phyloP scores from a whole-genome alignment of 1,284 basidiomycete genomes.

The Filobasidium uniguttulatum region DNA sequence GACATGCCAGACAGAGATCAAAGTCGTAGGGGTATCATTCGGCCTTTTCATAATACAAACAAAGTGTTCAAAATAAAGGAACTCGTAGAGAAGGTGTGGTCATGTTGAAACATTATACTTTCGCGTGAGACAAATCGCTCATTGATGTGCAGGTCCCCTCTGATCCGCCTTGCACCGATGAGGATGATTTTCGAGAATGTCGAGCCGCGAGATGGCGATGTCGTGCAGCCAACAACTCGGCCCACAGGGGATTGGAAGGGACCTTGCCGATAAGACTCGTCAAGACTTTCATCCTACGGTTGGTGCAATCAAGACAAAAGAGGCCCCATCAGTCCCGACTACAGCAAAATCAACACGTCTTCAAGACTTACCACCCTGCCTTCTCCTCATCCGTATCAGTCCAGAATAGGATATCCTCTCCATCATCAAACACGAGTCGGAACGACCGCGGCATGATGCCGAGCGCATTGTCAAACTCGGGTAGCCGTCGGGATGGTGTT shows the following conservation, averaged over 20 bases:
- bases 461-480: constrained; percentile 14
- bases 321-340: no score
- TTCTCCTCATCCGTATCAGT: constrained; percentile 86
- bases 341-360: not conserved
- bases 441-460: constrained; percentile 56
- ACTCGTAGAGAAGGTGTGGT: no score
- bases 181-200: not conserved
- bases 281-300: constrained; percentile 61
- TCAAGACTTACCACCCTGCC: constrained; percentile 53
- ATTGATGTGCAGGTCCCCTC: no score
- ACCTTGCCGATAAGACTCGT: constrained; percentile 68
- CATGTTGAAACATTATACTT: no score
- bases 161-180: not conserved
- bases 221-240: constrained; percentile 56
- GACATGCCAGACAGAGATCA: no score
- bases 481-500: constrained; percentile 8
- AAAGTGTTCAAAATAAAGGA: no score
- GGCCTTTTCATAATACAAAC: no score
- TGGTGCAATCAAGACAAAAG: not conserved
- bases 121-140: no score
- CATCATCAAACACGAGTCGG: constrained; percentile 63
- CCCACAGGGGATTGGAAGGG: constrained; percentile 79
- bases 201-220: constrained; percentile 45
- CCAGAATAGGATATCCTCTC: constrained; percentile 74
- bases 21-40: no score